These are phyloP conservation scores for Selenicereus undatus DNA, from an alignment of 148 eudicot genomes.

Conservation along the genomic window DNA sequence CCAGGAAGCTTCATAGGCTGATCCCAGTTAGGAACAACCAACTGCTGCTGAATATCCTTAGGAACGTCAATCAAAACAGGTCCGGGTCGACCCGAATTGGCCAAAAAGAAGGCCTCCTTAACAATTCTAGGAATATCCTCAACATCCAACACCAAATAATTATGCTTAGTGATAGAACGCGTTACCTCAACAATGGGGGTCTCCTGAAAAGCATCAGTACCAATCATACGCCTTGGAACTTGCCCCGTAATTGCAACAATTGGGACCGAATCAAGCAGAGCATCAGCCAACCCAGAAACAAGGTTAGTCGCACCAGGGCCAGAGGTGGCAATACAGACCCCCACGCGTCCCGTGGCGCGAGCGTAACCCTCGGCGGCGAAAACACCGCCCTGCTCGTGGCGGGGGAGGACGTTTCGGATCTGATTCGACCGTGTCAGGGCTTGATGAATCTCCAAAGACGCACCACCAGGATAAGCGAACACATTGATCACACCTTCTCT, in stretches of 20 bases:
- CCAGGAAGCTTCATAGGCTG: slow-evolving; percentile 56
- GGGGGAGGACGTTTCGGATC: slow-evolving; percentile 71
- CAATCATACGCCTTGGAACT: slow-evolving; percentile 84
- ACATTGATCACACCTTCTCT: slow-evolving; percentile 69
- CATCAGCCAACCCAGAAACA: slow-evolving; percentile 83
- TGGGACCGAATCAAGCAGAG: slow-evolving; percentile 71
- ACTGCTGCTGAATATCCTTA: slow-evolving; percentile 83
- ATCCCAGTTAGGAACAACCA: slow-evolving; percentile 73
- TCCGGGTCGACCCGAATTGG: slow-evolving; percentile 72
- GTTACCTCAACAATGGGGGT: slow-evolving; percentile 97
- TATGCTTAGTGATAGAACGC: slow-evolving; percentile 79
- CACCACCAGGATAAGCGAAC: slow-evolving; percentile 96
- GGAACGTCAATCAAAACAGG: slow-evolving; percentile 88
- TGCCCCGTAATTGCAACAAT: slow-evolving; percentile 86
- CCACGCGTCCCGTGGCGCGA: slow-evolving; percentile 73
- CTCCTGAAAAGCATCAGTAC: slow-evolving; percentile 89
- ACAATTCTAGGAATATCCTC: slow-evolving; percentile 85
- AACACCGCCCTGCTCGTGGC: slow-evolving; percentile 92
- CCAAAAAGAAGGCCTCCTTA: slow-evolving; percentile 70
- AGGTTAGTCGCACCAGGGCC: slow-evolving; percentile 95
- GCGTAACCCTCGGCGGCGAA: slow-evolving; percentile 96
- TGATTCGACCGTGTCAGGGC: slow-evolving; percentile 63
- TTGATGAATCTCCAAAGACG: slow-evolving; percentile 89
- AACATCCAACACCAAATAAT: slow-evolving; percentile 72
- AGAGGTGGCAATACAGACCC: slow-evolving; percentile 90